Percentiles rank a stretch among this genome's conserved stretches.
Conservation (phyloP, 768 basidiomycete species). For the Rhodotorula paludigena region DNA sequence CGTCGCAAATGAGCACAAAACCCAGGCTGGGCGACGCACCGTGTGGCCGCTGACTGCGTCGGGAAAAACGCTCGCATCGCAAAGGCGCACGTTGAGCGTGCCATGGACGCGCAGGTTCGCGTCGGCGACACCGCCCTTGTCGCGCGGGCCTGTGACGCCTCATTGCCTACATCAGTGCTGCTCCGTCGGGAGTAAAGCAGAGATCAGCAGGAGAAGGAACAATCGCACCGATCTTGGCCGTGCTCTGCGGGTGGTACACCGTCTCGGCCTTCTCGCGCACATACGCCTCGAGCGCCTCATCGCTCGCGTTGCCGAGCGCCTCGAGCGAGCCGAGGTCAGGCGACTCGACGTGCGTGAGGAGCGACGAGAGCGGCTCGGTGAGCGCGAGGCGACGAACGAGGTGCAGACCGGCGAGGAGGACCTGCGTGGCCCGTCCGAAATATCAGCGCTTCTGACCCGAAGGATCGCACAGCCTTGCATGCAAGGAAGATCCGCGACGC, state of each 20-base stretch:
- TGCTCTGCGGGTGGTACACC: conserved; percentile 36
- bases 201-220: not conserved
- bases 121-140: conserved; percentile 18
- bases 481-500: not conserved
- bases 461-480: no score
- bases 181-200: fast-evolving
- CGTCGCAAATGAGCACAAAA: not conserved
- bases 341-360: conserved; percentile 6
- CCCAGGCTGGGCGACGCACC: not conserved
- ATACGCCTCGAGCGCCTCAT: conserved; percentile 21
- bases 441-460: not conserved
- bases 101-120: conserved; percentile 25
- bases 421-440: conserved; percentile 16
- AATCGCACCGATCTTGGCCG: conserved; percentile 23
- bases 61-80: conserved; percentile 41
- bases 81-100: conserved; percentile 23
- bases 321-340: not conserved
- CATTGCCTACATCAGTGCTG: not conserved
- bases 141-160: not conserved
- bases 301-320: conserved; percentile 9
- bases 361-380: conserved; percentile 17
- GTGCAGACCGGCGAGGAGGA: conserved; percentile 34
- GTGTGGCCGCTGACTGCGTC: conserved; percentile 37
- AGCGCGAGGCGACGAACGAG: conserved; percentile 20
- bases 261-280: conserved; percentile 23